Evolutionary conservation across 371 early-diverging fungal genomes (phyloP), one percentile per base, ranked within the genome.

Genomic region (Apophysomyces elegans): DNA sequence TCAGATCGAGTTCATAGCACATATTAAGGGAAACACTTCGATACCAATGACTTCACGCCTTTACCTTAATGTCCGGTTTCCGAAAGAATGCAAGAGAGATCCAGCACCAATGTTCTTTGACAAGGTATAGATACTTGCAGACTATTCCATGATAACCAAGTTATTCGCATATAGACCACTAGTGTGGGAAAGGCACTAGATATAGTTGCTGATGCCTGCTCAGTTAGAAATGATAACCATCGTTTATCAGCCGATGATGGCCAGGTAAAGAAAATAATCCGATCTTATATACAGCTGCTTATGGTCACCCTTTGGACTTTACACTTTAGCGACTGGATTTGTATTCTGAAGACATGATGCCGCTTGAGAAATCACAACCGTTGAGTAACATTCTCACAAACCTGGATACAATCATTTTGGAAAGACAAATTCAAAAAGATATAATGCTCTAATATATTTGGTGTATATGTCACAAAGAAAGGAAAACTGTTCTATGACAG

Each of bases 11-110:
- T 50, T 7, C 21, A 61, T 54, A 16, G 39, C 47, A 16, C 21
- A 36, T 16, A 38, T 35, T 1, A 13, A 63, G 63, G 78, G 78
- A 1, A 32, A 16, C 21, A n/a, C 64, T 5, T 69, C 70, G 16
- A 60, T 78, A 1, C 76, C 78, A 0, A 37, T 59, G 7, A 8
- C 59, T 6, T 71, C 70, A 5, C 67, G 78, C 9, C 59, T 78
- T 0, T 75, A 78, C n/a, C 39, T 78, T 2, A 65, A 71, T 41
- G 68, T 73, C 35, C 67, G 71, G 35, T 67, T 59, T 9, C 75
- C 74, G 4, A 58, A 68, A 37, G 68, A 65, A 58, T 59, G 65
- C 1, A 56, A 64, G 7, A 41, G 36, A 11, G 61, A 46, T 1
- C 46, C 62, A 7, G 14, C 38, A 5, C 59, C 70, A 3, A 62